Base-by-base conservation (phyloP, 345 rosid genomes). In the Geranium brycei region DNA sequence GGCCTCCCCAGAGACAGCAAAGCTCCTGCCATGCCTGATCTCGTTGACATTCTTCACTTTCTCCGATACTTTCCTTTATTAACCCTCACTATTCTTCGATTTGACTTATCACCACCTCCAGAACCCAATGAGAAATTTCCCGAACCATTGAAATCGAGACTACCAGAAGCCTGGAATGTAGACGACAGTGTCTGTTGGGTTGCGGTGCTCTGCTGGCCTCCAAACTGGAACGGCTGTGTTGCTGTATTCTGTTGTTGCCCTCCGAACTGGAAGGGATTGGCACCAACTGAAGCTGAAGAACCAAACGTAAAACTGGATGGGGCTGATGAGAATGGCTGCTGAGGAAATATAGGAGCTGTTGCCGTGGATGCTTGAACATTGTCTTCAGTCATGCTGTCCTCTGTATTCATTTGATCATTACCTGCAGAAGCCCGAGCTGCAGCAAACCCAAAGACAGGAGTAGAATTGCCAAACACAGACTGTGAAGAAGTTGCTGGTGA, bases 311-410 rank as follows among this genome's bases (percentile, higher is more conserved):
- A 66, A 55, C 59, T 75, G 31, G 82, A 13, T 10, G 85, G 73
- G 64, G 82, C 51, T 12, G 78, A 69, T 19, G 84, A 23, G 66
- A 70, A 62, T 15, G 86, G 58, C 40, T 66, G 82, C 68, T 81
- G 95, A 65, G 78, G 80, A 75, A 82, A 85, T 57, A 68, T 68
- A 8, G 87, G 65, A 65, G 57, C 76, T 16, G 83, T 11, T 10
- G 84, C 69, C 30, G 80, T 64, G 41, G 81, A 63, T 28, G 89
- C 79, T 68, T 78, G 96, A 60, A 85, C 77, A 5, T 85, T 80
- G 83, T 95, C 99, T 79, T 91, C 99, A 12, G 96, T 89, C 99
- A 95, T 95, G 76, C 91, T 86, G 75, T 95, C 28, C 28, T 23
- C 99, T 91, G 88, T 78, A 75, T 65, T 80, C 82, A 87, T 79